A percentile compares a stretch with the other conserved stretches of the same genome.
Conservation (phyloP, 768 basidiomycete genomes). For the Agrocybe pediades region DNA sequence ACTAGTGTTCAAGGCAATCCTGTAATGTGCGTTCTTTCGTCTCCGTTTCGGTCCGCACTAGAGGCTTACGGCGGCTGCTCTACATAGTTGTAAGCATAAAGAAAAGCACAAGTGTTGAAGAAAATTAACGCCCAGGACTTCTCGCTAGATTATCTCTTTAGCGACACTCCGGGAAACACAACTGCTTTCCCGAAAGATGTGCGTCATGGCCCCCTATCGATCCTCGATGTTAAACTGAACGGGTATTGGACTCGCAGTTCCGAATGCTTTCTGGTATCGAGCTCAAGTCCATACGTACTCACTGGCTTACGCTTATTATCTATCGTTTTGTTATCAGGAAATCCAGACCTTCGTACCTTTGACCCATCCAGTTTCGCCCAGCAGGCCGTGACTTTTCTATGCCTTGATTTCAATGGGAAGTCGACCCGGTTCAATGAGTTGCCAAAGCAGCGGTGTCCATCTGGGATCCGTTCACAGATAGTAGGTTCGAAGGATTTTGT, state of each 20-base stretch:
- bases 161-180: constrained; percentile 31
- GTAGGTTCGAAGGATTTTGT: constrained; percentile 23
- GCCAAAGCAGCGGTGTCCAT: constrained; percentile 31
- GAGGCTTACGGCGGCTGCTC: no score
- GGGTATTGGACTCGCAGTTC: constrained; percentile 26
- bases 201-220: constrained; percentile 6
- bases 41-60: neutral
- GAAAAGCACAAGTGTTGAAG: neutral
- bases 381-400: constrained; percentile 39
- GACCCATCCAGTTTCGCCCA: constrained; percentile 34
- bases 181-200: constrained; percentile 43
- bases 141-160: constrained; percentile 35
- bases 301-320: neutral
- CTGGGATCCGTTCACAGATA: constrained; percentile 37
- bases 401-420: constrained; percentile 38
- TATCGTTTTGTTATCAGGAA: constrained; percentile 21
- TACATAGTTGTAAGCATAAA: neutral
- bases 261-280: constrained; percentile 42
- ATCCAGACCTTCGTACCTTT: constrained; percentile 33
- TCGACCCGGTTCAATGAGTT: constrained; percentile 31
- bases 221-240: neutral
- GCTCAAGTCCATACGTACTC: no score
- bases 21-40: constrained; percentile 30
- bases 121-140: neutral
- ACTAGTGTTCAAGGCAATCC: constrained; percentile 34